Base-by-base conservation (phyloP, 176 grass and related monocot genomes). In the Lolium rigidum region DNA sequence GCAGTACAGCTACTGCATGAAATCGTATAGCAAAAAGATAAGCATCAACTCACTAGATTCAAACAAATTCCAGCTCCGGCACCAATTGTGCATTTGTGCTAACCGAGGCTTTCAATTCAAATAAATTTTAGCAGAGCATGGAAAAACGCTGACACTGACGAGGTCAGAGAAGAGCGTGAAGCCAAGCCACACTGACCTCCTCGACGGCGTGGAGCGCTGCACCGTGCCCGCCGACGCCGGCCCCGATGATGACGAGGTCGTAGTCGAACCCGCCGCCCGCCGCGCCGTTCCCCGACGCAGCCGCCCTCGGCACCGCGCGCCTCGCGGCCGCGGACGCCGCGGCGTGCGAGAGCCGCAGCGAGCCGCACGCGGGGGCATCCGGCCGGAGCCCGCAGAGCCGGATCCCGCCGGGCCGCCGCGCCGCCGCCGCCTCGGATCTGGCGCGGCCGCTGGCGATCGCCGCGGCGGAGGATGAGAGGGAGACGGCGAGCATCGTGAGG, bases 181-280 rank as follows among this genome's bases (percentile, higher is more conserved):
- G 6, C 16, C 10, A 1, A 18, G 73, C 67, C 7, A 3, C 60
- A 44, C 66, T 21, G 4, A 98, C 95, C 90, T 94, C 92, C 84
- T 98, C 95, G 8, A 98, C 93, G 44, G 91, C 93, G 84, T 98
- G 95, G 21, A 98, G 77, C 52, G 93, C 95, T 5, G 91, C 95
- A 8, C 93, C 95, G 71, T 98, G 93, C 0, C 95, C 91, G 0
- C 93, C 95, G 5, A 98, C 95, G 17, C 95, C 91, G 16, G 93
- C 93, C 61, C 93, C 93, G 77, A 94, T 95, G 82, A 98, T 95
- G 69, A 98, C 63, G 59, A 98, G 89, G 82, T 98, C 95, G 75
- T 98, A 94, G 26, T 98, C 93, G 60, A 95, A 95, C 10, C 77
- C 85, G 78, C 89, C 46, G 37, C 43, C 80, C 18, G 43, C 70